These are phyloP conservation scores for Aureococcus anophagefferens DNA, from an alignment of 108 stramenopile genomes.

Conservation along the genomic window DNA sequence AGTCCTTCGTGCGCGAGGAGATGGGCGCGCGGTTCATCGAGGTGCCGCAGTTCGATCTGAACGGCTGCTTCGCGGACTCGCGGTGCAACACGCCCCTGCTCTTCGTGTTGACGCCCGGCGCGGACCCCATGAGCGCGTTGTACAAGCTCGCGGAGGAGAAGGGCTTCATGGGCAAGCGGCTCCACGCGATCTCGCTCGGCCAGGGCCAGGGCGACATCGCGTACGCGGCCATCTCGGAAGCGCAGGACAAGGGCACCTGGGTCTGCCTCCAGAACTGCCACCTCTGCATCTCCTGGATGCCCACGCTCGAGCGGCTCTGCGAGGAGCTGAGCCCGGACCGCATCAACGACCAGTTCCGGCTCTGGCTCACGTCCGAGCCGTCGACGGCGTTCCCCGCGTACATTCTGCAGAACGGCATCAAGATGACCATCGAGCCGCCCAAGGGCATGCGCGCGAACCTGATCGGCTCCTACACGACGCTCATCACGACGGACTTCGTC, in stretches of 20 bases:
- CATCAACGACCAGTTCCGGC: slow-evolving; percentile 39
- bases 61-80: slow-evolving; percentile 44
- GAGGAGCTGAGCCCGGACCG: slow-evolving; percentile 43
- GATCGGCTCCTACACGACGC: slow-evolving; percentile 32
- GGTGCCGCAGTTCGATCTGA: slow-evolving; percentile 48
- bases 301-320: slow-evolving; percentile 46
- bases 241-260: slow-evolving; percentile 42
- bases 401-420: slow-evolving; percentile 53
- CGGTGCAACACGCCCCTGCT: slow-evolving; percentile 41
- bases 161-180: slow-evolving; percentile 28
- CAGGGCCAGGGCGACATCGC: slow-evolving; percentile 55
- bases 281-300: slow-evolving; percentile 51
- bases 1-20: slow-evolving; percentile 36
- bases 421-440: slow-evolving; percentile 60
- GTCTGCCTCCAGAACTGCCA: slow-evolving; percentile 59
- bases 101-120: slow-evolving; percentile 52
- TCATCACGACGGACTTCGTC: slow-evolving; percentile 33
- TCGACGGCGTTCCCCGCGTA: slow-evolving; percentile 46
- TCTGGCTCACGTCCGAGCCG: slow-evolving; percentile 58
- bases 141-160: slow-evolving; percentile 35
- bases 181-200: slow-evolving; percentile 47
- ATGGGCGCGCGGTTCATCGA: slow-evolving; percentile 44
- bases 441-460: slow-evolving; percentile 55
- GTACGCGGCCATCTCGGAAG: slow-evolving; percentile 35
- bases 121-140: slow-evolving; percentile 52